Conservation (phyloP, 2,329 filamentous ascomycete species). For the Colletotrichum sp. region DNA sequence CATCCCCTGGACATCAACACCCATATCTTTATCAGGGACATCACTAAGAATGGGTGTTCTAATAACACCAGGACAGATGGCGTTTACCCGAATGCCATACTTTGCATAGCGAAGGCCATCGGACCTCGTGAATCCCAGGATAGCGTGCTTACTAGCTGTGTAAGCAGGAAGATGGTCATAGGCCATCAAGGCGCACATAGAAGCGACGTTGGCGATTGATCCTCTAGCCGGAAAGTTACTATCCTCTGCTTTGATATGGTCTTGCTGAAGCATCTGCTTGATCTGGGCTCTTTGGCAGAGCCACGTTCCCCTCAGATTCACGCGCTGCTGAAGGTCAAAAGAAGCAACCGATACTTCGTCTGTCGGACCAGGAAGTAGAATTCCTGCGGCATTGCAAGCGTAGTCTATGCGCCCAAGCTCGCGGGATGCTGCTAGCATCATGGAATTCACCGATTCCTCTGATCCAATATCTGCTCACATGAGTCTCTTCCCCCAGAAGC, state of each 20-base stretch:
- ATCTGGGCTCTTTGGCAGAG: neutral
- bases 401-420: neutral
- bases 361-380: neutral
- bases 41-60: neutral
- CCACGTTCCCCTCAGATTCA: neutral
- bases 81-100: neutral
- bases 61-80: neutral
- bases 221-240: neutral
- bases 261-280: neutral
- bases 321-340: neutral
- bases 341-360: neutral
- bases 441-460: neutral
- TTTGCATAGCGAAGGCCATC: neutral
- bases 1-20: neutral
- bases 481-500: neutral
- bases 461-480: neutral
- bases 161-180: neutral
- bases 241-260: neutral
- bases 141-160: neutral
- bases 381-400: neutral
- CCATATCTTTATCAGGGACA: neutral
- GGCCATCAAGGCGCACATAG: neutral
- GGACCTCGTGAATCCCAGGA: neutral
- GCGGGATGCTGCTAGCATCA: rapidly evolving
- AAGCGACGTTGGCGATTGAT: neutral